Conservation (phyloP, 202 grass and related monocot species). For the Digitaria exilis region DNA sequence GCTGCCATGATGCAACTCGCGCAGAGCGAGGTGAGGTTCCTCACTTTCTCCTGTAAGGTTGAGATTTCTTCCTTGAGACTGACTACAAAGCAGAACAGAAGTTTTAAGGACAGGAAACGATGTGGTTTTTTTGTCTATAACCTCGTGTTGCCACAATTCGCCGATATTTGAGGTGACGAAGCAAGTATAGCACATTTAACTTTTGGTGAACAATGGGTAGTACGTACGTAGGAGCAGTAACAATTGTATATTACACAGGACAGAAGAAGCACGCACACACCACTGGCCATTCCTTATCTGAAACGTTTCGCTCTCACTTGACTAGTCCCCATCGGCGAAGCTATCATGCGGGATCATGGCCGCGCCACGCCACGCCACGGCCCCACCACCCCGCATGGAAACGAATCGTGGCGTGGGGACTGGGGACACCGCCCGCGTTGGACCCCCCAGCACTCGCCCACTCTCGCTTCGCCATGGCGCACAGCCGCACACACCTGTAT, state of each 20-base stretch:
- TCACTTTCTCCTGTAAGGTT: neutral
- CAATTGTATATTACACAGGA: neutral
- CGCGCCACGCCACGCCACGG: neutral
- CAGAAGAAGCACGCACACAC: neutral
- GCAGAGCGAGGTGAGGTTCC: neutral
- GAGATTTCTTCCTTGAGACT: neutral
- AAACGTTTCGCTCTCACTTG: conserved; percentile 31
- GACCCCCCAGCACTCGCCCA: neutral
- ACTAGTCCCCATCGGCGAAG: conserved; percentile 29
- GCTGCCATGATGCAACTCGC: neutral
- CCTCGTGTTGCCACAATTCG: neutral
- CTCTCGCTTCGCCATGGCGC: neutral
- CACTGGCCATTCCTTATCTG: conserved; percentile 19
- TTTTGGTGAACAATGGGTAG: neutral
- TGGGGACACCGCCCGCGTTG: conserved; percentile 4
- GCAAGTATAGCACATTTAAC: neutral
- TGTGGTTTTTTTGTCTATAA: too few species aligned
- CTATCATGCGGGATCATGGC: conserved; percentile 24
- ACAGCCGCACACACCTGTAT: neutral
- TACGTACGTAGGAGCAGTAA: neutral
- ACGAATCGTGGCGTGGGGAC: neutral
- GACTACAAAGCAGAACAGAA: too few species aligned
- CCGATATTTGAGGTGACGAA: neutral
- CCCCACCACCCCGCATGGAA: conserved; percentile 1
- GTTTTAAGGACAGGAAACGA: neutral